phyloP scores from a whole-genome alignment of 2,329 filamentous ascomycete species.

The Colletotrichum liriopes region DNA sequence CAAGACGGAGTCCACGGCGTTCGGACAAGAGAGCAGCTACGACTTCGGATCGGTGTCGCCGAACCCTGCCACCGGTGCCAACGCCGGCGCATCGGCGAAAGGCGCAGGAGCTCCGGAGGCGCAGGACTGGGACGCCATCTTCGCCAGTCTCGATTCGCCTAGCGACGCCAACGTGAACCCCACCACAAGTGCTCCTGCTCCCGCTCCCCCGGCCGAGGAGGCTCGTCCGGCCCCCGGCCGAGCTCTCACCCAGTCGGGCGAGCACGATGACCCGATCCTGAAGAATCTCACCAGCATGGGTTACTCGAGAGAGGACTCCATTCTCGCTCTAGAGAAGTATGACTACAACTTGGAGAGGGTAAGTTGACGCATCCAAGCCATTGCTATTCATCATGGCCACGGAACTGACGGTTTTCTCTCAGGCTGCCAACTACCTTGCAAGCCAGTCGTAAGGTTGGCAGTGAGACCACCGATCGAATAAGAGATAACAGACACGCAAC shows the following conservation, averaged over 20 bases:
- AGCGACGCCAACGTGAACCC: slow-evolving; percentile 45
- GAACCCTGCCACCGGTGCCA: slow-evolving; percentile 50
- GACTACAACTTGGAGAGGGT: slow-evolving; percentile 98
- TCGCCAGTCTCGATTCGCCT: slow-evolving; percentile 81
- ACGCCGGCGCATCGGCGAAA: slow-evolving; percentile 56
- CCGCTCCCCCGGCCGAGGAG: slow-evolving; percentile 36
- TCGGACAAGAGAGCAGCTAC: slow-evolving; percentile 71
- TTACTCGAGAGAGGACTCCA: slow-evolving; percentile 80
- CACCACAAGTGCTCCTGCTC: slow-evolving; percentile 45
- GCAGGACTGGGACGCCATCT: slow-evolving; percentile 97
- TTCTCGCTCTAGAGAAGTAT: slow-evolving; percentile 90
- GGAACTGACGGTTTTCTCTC: slow-evolving; percentile 7
- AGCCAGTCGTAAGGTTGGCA: slow-evolving; percentile 64
- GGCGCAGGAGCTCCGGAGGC: slow-evolving; percentile 59
- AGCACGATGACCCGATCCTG: slow-evolving; percentile 91
- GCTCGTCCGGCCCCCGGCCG: slow-evolving; percentile 65
- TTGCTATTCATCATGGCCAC: not conserved
- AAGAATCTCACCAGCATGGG: slow-evolving; percentile 94
- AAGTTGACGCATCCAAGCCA: slow-evolving; percentile 55
- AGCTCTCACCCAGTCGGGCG: slow-evolving; percentile 80
- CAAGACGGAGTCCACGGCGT: slow-evolving; percentile 68
- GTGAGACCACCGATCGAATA: slow-evolving; percentile 7
- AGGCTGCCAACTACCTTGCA: slow-evolving; percentile 71
- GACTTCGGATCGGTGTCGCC: slow-evolving; percentile 68
- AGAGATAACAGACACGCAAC: slow-evolving; percentile 8